Evolutionary conservation across 768 basidiomycete genomes (phyloP).

Genomic region (Lanmaoa pseudosensibilis): DNA sequence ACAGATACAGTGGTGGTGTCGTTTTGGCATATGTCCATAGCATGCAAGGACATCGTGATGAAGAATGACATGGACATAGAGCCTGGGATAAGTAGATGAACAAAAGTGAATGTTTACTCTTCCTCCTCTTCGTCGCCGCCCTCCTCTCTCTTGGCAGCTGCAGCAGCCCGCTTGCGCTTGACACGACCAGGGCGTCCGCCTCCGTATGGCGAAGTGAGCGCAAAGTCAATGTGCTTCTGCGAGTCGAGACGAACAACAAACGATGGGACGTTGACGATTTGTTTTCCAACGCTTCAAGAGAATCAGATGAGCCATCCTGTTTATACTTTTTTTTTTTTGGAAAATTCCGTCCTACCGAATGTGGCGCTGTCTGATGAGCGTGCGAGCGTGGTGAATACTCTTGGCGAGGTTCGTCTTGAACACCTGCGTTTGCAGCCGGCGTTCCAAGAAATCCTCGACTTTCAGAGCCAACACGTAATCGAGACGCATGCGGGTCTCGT

Average conservation of each 20-base stretch:
- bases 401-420: constrained; percentile 99
- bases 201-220: constrained; percentile 94
- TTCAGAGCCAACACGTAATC: constrained; percentile 99
- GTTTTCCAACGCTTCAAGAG: constrained; percentile 84
- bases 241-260: constrained; percentile 99
- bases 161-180: constrained; percentile 96
- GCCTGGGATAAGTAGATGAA: constrained; percentile 27
- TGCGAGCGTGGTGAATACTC: constrained; percentile 97
- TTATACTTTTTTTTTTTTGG: not conserved
- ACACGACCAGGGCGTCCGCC: constrained; percentile 94
- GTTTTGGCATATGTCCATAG: constrained; percentile 34
- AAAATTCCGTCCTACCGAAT: constrained; percentile 68
- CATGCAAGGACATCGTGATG: constrained; percentile 33
- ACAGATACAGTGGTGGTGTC: constrained; percentile 18
- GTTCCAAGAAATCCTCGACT: constrained; percentile 99
- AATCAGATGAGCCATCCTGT: constrained; percentile 1
- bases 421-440: constrained; percentile 97
- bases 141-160: constrained; percentile 88
- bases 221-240: constrained; percentile 99
- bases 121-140: constrained; percentile 91
- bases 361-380: constrained; percentile 96
- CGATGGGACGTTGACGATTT: constrained; percentile 98
- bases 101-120: constrained; percentile 50
- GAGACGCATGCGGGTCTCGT: constrained; percentile 98
- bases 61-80: constrained; percentile 26